Percentiles rank a stretch among this genome's conserved stretches.
phyloP scores from a whole-genome alignment of 148 eudicot species.

The Vaccinium darrowii region DNA sequence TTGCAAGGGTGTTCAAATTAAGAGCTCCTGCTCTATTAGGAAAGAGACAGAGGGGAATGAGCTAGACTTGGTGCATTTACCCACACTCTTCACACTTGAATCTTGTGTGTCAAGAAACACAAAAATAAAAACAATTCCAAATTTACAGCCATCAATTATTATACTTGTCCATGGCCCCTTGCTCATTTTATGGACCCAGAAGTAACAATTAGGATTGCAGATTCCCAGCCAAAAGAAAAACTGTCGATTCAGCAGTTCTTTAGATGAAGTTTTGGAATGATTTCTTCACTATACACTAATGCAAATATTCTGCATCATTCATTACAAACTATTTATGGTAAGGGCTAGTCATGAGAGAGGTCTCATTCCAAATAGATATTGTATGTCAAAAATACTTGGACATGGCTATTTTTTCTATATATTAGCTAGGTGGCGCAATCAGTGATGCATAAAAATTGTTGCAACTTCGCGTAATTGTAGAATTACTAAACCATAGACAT shows the following conservation, averaged over 20 bases:
- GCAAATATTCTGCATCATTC: background rate
- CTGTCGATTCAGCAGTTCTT: background rate
- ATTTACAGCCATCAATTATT: background rate
- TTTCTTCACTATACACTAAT: background rate
- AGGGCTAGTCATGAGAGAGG: background rate
- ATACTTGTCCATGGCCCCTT: background rate
- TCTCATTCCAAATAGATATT: background rate
- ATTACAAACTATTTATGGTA: background rate
- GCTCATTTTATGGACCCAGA: background rate
- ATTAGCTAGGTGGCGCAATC: background rate
- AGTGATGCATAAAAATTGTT: background rate
- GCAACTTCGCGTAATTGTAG: background rate
- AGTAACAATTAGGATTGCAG: background rate
- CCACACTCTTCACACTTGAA: background rate
- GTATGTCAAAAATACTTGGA: background rate
- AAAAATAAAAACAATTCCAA: background rate
- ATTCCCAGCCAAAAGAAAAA: background rate
- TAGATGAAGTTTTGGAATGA: background rate
- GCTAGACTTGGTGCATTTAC: background rate
- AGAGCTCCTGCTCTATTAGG: conserved; percentile 7
- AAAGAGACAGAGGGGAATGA: background rate
- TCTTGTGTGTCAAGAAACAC: background rate
- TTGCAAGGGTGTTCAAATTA: conserved; percentile 3
- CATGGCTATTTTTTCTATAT: background rate
- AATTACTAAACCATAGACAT: background rate